Base-by-base conservation (phyloP, 2,329 filamentous ascomycete genomes). In the Dryadomyces quercivorus region DNA sequence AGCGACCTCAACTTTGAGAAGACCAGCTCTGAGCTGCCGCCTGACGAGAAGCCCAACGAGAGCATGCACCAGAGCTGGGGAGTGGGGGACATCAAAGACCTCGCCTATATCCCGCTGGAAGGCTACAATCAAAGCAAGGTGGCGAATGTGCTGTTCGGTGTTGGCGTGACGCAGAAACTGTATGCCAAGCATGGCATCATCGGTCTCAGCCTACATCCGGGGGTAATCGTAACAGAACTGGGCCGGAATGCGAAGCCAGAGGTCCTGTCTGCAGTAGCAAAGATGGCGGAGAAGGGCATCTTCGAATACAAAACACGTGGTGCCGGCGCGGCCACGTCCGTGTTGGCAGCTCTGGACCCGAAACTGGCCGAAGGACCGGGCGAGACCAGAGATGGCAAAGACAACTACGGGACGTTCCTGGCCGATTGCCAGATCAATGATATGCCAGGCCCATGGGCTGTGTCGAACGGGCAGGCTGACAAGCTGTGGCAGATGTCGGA, bases 101-200 rank as follows among this genome's bases (percentile, higher is more conserved):
- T 51, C 59, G 63, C 22, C 59, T 71, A 6, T 66, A 66, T 7
- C 59, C 59, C 1, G 64, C 65, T 55, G 66, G 60, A 70, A 18
- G 74, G 72, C 2, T 79, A 79, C 58, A 69, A 67, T 4, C 74
- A 76, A 59, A 73, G 71, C 60, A 79, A 79, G 63, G 72, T 74
- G 21, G 74, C 74, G 3, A 75, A 77, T 53, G 71, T 78, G 9
- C 59, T 76, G 49, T 74, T 74, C 55, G 70, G 66, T 1, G 55
- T 71, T 26, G 67, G 63, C 21, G 61, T 75, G 13, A 69, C 71
- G 15, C 59, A 68, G 22, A 68, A 47, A 63, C 66, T 10, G 53
- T 74, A 21, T 70, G 75, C 56, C 70, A 72, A n/a, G 72, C 10
- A 73, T 38, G 63, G 67, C 55, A 56, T 59, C 46, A 26, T 46